Evolutionary conservation across 2,329 filamentous ascomycete genomes (phyloP).

Genomic region (Capronia coronata): DNA sequence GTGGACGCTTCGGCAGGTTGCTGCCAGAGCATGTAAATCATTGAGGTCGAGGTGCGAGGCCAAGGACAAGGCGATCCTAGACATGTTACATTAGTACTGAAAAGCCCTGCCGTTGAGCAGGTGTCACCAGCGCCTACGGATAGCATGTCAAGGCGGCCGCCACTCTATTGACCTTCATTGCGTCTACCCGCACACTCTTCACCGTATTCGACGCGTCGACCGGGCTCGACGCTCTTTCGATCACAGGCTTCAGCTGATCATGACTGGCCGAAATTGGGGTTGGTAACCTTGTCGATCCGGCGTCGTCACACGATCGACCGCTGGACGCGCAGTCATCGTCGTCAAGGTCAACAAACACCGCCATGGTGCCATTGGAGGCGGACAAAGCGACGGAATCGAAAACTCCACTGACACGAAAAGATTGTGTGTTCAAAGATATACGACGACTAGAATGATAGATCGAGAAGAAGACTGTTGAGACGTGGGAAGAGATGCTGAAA

Average conservation of each 20-base stretch:
- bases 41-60: constrained; percentile 77
- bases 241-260: constrained; percentile 13
- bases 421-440: background rate
- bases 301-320: constrained; percentile 22
- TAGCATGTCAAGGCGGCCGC: constrained; percentile 44
- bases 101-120: constrained; percentile 16
- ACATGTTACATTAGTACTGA: constrained; percentile 24
- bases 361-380: constrained; percentile 35
- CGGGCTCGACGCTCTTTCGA: constrained; percentile 1
- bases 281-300: constrained; percentile 8
- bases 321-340: constrained; percentile 30
- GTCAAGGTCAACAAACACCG: constrained; percentile 44
- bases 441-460: background rate
- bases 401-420: background rate
- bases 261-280: background rate
- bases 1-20: constrained; percentile 73
- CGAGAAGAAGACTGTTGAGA: background rate
- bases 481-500: background rate
- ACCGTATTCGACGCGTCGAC: background rate
- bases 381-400: background rate
- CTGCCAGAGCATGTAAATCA: constrained; percentile 73
- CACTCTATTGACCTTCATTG: constrained; percentile 27
- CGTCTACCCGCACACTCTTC: constrained; percentile 1
- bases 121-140: constrained; percentile 35
- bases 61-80: constrained; percentile 69